phyloP scores from a whole-genome alignment of 306 rosid species.

The Pachyrhizus erosus region DNA sequence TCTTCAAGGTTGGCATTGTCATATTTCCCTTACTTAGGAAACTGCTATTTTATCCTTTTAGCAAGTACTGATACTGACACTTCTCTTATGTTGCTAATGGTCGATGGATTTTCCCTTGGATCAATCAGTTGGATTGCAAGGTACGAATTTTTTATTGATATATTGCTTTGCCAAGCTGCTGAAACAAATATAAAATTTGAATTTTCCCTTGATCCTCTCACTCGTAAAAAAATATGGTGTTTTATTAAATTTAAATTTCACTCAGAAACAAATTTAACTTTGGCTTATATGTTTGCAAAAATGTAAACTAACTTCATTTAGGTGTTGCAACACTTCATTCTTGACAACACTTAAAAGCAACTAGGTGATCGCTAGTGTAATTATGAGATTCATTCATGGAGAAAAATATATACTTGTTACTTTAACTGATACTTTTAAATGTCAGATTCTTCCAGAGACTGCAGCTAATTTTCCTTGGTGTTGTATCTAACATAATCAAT shows the following conservation, averaged over 20 bases:
- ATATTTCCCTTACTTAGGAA: constrained; percentile 14
- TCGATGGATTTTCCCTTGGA: constrained; percentile 42
- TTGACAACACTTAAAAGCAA: not conserved
- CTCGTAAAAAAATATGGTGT: not conserved
- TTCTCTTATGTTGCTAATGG: constrained; percentile 28
- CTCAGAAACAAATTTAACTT: not conserved
- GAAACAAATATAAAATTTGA: not conserved
- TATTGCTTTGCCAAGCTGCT: constrained; percentile 21
- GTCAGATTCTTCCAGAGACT: not conserved
- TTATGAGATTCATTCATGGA: constrained; percentile 11
- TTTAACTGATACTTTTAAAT: not conserved
- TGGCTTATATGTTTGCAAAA: not conserved
- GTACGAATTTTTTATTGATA: constrained; percentile 31
- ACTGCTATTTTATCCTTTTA: constrained; percentile 23
- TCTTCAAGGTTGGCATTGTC: constrained; percentile 67
- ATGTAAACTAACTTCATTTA: not conserved
- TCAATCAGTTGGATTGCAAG: constrained; percentile 65
- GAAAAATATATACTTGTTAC: constrained; percentile 1
- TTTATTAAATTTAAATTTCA: constrained; percentile 9
- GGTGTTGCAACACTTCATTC: not conserved
- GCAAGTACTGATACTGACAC: constrained; percentile 40
- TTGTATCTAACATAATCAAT: constrained; percentile 34
- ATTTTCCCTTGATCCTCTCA: not conserved
- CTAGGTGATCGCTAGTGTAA: not conserved
- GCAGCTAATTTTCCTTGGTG: constrained; percentile 14